Conservation (phyloP, 2,329 filamentous ascomycete species). For the Dryadomyces quercus-mongolicae region DNA sequence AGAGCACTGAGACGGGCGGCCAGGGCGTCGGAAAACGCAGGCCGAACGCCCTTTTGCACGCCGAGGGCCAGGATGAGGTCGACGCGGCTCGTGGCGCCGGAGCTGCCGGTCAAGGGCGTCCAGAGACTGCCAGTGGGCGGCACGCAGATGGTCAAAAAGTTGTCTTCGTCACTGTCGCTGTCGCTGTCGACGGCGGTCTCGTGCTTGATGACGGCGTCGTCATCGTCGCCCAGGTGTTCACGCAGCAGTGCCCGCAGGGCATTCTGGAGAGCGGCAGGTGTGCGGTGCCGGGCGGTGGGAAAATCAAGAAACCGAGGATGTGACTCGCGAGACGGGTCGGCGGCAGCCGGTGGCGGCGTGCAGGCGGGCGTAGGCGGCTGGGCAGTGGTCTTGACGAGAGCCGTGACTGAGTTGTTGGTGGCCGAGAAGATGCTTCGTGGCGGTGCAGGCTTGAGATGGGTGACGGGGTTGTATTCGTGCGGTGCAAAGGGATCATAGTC, state of each 20-base stretch:
- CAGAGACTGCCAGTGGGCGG: conserved; percentile 24
- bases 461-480: conserved; percentile 3
- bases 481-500: conserved; percentile 35
- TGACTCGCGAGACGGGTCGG: background rate
- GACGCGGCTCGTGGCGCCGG: conserved; percentile 25
- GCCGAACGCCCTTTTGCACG: conserved; percentile 39
- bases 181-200: too few species aligned
- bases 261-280: conserved; percentile 44
- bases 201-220: too few species aligned
- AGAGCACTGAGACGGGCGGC: conserved; percentile 41
- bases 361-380: conserved; percentile 13
- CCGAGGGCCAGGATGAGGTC: conserved; percentile 51
- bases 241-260: conserved; percentile 40
- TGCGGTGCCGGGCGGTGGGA: conserved; percentile 25
- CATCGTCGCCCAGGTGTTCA: conserved; percentile 31
- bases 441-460: background rate
- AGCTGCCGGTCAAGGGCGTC: conserved; percentile 35
- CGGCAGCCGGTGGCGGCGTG: conserved; percentile 19
- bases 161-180: background rate
- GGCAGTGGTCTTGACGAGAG: background rate
- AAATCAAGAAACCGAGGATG: conserved; percentile 29
- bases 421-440: background rate
- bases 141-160: conserved; percentile 27
- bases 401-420: conserved; percentile 2
- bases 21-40: conserved; percentile 34